A percentile compares a stretch with the other conserved stretches of the same genome.
These are phyloP conservation scores for Talaromyces trachyspermus DNA, from an alignment of 495 filamentous ascomycete genomes.

Conservation along the genomic window DNA sequence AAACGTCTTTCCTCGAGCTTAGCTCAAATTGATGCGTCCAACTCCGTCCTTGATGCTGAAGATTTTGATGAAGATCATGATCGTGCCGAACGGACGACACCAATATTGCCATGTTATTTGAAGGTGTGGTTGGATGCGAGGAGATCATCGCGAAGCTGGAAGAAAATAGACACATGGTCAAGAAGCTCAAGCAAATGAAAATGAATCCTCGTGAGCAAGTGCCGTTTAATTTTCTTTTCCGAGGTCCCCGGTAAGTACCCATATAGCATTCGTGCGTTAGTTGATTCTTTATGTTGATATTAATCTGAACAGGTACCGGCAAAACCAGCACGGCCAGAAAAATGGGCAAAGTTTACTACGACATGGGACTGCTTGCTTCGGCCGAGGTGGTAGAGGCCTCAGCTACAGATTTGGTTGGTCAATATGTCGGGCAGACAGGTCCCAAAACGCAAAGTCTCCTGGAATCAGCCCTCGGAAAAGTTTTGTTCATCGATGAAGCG, in stretches of 20 bases:
- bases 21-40: constrained; percentile 17
- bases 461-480: constrained; percentile 44
- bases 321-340: constrained; percentile 66
- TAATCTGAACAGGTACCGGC: constrained; percentile 49
- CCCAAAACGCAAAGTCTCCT: constrained; percentile 35
- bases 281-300: neutral
- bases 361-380: constrained; percentile 55
- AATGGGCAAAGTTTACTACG: constrained; percentile 68
- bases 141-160: constrained; percentile 50
- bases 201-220: constrained; percentile 53
- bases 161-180: constrained; percentile 50
- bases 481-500: constrained; percentile 58
- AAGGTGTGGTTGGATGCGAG: constrained; percentile 61
- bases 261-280: too few relatives aligned
- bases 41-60: constrained; percentile 41
- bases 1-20: constrained; percentile 27
- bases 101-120: constrained; percentile 52
- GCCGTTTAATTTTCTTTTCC: constrained; percentile 57
- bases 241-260: constrained; percentile 50
- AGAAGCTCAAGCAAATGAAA: constrained; percentile 36
- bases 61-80: constrained; percentile 68
- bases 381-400: constrained; percentile 52
- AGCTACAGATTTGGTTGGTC: constrained; percentile 53
- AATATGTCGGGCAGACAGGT: constrained; percentile 45
- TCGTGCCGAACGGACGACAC: constrained; percentile 39